Evolutionary conservation across 257 asterid genomes (phyloP).

Genomic region (Nicotiana tabacum): DNA sequence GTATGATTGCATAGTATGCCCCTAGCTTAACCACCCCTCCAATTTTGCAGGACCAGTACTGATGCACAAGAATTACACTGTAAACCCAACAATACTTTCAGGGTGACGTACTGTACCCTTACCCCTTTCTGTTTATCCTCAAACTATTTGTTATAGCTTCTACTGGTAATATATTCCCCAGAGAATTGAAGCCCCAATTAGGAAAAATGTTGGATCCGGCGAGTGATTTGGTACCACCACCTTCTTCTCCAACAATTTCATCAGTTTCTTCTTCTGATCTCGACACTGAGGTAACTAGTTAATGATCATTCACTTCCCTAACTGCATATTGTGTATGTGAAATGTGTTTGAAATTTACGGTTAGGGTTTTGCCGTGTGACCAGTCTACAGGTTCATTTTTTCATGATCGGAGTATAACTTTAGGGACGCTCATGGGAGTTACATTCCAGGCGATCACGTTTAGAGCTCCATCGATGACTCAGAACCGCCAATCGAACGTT

Average conservation of each 20-base stretch:
- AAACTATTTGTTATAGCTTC: neutral
- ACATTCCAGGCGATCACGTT: slow-evolving; percentile 68
- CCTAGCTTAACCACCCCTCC: neutral
- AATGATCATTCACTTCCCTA: neutral
- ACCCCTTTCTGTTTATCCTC: neutral
- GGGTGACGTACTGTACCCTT: neutral
- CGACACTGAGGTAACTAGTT: slow-evolving; percentile 70
- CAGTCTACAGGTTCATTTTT: slow-evolving; percentile 98
- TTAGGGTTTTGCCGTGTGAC: neutral
- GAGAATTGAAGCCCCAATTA: neutral
- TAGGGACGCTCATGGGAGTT: slow-evolving; percentile 91
- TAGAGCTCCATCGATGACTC: slow-evolving; percentile 54
- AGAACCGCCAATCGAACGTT: slow-evolving; percentile 39
- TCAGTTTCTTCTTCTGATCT: slow-evolving; percentile 93
- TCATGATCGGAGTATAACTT: slow-evolving; percentile 83
- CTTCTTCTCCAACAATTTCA: slow-evolving; percentile 76
- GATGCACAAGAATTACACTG: neutral
- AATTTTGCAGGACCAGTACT: neutral
- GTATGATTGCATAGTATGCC: neutral
- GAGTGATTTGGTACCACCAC: slow-evolving; percentile 48
- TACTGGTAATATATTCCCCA: neutral
- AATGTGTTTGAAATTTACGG: neutral
- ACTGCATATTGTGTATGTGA: neutral
- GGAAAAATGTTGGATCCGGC: slow-evolving; percentile 63
- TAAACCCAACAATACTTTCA: neutral